Base-by-base conservation (phyloP, 306 rosid species). In the Alnus rubra region DNA sequence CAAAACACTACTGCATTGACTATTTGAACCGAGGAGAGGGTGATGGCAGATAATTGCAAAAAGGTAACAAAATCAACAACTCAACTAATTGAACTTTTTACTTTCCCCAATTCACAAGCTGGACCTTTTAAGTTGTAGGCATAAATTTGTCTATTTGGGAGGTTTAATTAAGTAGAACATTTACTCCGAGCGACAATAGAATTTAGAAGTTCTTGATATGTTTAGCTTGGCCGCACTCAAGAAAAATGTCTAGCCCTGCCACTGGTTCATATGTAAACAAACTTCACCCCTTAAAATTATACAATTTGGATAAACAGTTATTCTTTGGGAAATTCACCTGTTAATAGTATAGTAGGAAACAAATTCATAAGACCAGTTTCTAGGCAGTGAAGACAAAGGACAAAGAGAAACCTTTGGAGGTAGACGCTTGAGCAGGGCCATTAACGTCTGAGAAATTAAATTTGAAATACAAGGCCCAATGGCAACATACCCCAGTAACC, bases 381-480 rank as follows among this genome's bases (percentile, higher is more conserved):
- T 76, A 55, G 73, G 70, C 54, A 76, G 58, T 14, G 9, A 71
- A 53, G 69, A 70, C 5, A 80, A 68, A 69, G 62, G 14, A 69
- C 18, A 80, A 79, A 74, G 9, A 78, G 30, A 42, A 85, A 96
- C 99, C 97, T 96, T 90, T 45, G 98, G 96, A 84, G 99, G 99
- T 81, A 88, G 90, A 65, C 92, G 92, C 90, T 96, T 96, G 80
- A 96, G 96, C 73, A 96, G 84, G 69, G 91, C 90, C 86, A 93
- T 18, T 63, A 96, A 88, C 39, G 99, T 92, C 86, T 96, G 98
- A 70, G 94, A 90, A 74, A 93, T 87, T 81, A 88, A 49, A 83
- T 93, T 96, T 65, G 99, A 96, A 86, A 96, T 93, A 42, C 99
- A 95, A 23, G 99, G 98, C 78, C 99, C 98, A 85, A 96, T 93